Conservation (phyloP, 495 filamentous ascomycete genomes). For the Coniosporium apollinis region DNA sequence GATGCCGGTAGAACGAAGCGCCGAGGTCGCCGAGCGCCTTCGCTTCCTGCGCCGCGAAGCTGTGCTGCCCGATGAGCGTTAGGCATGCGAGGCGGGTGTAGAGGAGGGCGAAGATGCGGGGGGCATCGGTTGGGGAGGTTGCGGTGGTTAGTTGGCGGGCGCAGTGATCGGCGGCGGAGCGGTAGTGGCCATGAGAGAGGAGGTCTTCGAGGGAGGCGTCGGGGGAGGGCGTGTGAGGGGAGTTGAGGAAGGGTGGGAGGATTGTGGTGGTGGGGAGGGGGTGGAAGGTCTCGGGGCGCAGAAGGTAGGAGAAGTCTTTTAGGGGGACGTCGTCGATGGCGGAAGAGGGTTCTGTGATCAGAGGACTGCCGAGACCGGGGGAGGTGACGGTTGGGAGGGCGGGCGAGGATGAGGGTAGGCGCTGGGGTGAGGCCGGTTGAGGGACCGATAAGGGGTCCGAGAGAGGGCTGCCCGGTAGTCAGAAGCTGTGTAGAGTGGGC, state of each 20-base stretch:
- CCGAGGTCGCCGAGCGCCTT: conserved; percentile 70
- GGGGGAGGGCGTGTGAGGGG: conserved; percentile 26
- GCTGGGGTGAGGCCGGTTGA: conserved; percentile 7
- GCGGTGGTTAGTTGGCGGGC: conserved; percentile 44
- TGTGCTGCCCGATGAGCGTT: conserved; percentile 46
- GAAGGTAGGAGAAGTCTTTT: conserved; percentile 66
- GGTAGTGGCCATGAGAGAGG: conserved; percentile 42
- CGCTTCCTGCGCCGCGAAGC: conserved; percentile 70
- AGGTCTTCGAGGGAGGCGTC: conserved; percentile 36
- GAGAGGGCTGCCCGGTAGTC: conserved; percentile 1
- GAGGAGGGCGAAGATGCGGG: conserved; percentile 54
- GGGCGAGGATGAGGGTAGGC: neutral
- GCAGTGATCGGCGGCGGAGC: conserved; percentile 56
- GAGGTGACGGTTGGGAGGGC: neutral
- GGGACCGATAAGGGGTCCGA: conserved; percentile 5
- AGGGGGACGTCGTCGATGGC: conserved; percentile 5
- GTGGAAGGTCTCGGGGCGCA: conserved; percentile 67
- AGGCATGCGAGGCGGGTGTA: conserved; percentile 76
- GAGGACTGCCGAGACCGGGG: neutral
- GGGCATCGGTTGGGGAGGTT: conserved; percentile 36
- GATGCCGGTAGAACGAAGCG: conserved; percentile 42
- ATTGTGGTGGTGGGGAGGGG: conserved; percentile 45
- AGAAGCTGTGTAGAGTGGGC: no score
- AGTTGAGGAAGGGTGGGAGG: conserved; percentile 39
- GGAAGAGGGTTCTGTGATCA: neutral